Evolutionary conservation across 805 yeast species (phyloP), one percentile per base, ranked within the genome.

Genomic region (Candida germanica): DNA sequence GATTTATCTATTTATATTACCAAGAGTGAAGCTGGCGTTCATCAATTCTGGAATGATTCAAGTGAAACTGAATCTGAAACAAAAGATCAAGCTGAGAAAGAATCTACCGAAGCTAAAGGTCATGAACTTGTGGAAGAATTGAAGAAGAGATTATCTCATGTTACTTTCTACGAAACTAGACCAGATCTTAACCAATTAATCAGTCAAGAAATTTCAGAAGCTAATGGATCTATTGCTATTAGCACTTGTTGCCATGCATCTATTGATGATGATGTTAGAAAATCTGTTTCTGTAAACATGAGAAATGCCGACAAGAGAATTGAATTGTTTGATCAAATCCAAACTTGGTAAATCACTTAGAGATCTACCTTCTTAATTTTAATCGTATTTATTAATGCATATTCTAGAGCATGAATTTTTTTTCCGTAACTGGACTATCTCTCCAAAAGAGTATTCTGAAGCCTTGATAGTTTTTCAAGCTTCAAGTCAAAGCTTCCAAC

Each of bases 171-270:
- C 42, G 62, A 56, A 27, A 75, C 74, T 23, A 63, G 79, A 53
- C 69, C 76, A 11, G 46, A 66, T 35, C 42, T 69, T 21, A 49
- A 51, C 1, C 53, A 47, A 13, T 17, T 73, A 13, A 54, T 75
- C 11, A 42, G 43, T 5, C 36, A 49, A 7, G 78, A 71, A 38
- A 54, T 74, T 10, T 36, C 28, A 2, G 61, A 57, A 26, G 45
- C 68, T 13, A 40, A 44, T 11, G 73, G 74, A 6, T 49, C 73
- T 5, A 44, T 69, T 34, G 78, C 73, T 1, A 54, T 75, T 43
- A 70, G 67, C 36, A 62, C 70, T 3, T 75, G 80, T 59, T 77
- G 75, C 16, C 75, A 72, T 51, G 61, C 67, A 18, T 41, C 58
- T 18, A 61, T 73, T 62, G 69, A 61, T 25, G 68, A 62, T 41